phyloP scores from a whole-genome alignment of 768 basidiomycete genomes.

The Fibroporia radiculosa region DNA sequence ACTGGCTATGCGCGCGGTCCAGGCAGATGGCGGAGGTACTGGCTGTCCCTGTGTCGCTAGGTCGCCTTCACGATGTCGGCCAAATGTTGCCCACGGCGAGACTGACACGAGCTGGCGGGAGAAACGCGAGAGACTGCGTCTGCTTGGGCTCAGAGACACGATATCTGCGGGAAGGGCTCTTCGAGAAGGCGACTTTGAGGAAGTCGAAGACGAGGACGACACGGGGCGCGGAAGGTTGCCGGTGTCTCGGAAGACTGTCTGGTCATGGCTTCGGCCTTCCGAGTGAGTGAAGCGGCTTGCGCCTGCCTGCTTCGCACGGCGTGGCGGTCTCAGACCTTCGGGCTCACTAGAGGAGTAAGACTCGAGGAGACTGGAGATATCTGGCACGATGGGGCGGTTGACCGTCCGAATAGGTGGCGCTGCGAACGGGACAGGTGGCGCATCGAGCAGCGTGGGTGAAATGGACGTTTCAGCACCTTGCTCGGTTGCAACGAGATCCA shows the following conservation, averaged over 20 bases:
- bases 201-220: too few relatives aligned
- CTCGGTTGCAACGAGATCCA: too few relatives aligned
- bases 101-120: constrained; percentile 3
- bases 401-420: constrained; percentile 5
- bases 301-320: constrained; percentile 2
- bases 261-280: not conserved
- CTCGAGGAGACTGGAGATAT: constrained; percentile 16
- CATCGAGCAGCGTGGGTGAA: too few relatives aligned
- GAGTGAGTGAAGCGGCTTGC: too few relatives aligned
- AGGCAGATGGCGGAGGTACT: constrained; percentile 2
- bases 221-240: too few relatives aligned
- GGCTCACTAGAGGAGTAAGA: constrained; percentile 6
- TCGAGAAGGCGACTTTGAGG: too few relatives aligned
- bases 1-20: constrained; percentile 8
- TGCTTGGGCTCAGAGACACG: constrained; percentile 1
- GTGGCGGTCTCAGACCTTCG: constrained; percentile 13
- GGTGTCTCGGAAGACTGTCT: too few relatives aligned
- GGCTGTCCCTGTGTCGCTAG: not conserved
- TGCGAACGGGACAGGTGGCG: not conserved
- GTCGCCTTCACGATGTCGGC: constrained; percentile 2
- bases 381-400: constrained; percentile 18
- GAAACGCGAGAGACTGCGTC: constrained; percentile 1
- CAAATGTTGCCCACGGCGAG: constrained; percentile 18
- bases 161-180: not conserved
- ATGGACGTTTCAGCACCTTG: too few relatives aligned